phyloP scores from a whole-genome alignment of 2,329 filamentous ascomycete species.

The Aspergillus pseudotamarii region DNA sequence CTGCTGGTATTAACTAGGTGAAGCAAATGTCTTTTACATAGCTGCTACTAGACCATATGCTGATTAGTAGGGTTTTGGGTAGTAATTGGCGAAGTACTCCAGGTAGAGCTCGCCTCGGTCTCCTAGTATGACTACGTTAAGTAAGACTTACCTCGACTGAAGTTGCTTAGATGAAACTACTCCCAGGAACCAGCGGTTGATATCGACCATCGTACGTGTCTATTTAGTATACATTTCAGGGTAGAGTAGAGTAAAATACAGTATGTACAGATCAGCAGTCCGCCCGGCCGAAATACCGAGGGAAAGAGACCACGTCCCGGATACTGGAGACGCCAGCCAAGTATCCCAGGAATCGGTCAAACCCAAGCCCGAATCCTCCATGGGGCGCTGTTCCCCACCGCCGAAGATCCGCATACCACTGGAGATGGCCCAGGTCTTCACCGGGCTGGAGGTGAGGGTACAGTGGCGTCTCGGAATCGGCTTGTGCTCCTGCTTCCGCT shows the following conservation, averaged over 20 bases:
- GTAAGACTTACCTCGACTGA: not conserved
- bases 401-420: slow-evolving; percentile 87
- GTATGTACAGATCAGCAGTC: slow-evolving; percentile 44
- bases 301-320: slow-evolving; percentile 83
- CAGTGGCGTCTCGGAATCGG: slow-evolving; percentile 24
- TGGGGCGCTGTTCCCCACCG: slow-evolving; percentile 91
- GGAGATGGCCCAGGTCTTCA: slow-evolving; percentile 56
- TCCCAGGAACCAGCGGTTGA: not conserved
- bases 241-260: not conserved
- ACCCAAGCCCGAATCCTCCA: slow-evolving; percentile 87
- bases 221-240: not conserved
- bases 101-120: too few relatives aligned
- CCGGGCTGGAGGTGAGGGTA: slow-evolving; percentile 42
- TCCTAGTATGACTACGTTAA: not conserved
- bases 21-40: too few relatives aligned
- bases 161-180: not conserved
- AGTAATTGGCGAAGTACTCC: too few relatives aligned
- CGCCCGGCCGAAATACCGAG: slow-evolving; percentile 64
- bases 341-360: slow-evolving; percentile 84
- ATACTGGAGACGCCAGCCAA: slow-evolving; percentile 79
- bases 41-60: too few relatives aligned
- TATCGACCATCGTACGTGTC: not conserved
- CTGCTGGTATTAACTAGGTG: too few relatives aligned
- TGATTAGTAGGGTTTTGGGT: too few relatives aligned
- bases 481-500: not conserved